A percentile compares a stretch with the other conserved stretches of the same genome.
Conservation (phyloP, 352 stramenopile genomes). For the Globisporangium yorkense region DNA sequence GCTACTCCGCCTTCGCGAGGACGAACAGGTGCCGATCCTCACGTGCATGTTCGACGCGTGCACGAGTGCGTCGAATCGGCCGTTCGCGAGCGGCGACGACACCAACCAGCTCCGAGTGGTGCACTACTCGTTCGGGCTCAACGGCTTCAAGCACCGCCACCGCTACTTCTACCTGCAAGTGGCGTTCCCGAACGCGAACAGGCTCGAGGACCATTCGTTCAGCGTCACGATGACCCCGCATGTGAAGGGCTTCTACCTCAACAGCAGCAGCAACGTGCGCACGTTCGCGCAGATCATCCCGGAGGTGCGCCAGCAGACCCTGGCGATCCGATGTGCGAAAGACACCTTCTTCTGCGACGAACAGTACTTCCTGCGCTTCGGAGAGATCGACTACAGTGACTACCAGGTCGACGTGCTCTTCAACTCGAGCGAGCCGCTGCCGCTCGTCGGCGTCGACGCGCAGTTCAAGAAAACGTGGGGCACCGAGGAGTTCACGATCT, state of each 20-base stretch:
- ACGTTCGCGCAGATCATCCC: conserved; percentile 33
- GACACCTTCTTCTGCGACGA: conserved; percentile 26
- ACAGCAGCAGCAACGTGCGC: conserved; percentile 25
- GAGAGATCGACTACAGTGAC: conserved; percentile 46
- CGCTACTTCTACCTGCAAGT: conserved; percentile 62
- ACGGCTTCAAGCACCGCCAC: conserved; percentile 41
- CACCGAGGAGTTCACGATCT: conserved; percentile 39
- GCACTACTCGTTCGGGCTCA: conserved; percentile 54
- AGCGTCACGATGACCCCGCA: conserved; percentile 47
- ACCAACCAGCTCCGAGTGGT: conserved; percentile 27
- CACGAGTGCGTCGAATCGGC: conserved; percentile 33
- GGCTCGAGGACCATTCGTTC: conserved; percentile 26
- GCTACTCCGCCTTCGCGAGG: conserved; percentile 26
- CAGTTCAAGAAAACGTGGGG: conserved; percentile 58
- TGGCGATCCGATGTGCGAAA: conserved; percentile 29
- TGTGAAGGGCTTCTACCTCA: conserved; percentile 40
- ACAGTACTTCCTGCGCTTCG: conserved; percentile 47
- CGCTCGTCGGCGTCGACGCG: conserved; percentile 30
- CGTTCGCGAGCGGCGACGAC: conserved; percentile 19
- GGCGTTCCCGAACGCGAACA: conserved; percentile 37
- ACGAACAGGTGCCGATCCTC: conserved; percentile 25
- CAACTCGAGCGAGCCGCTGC: conserved; percentile 34
- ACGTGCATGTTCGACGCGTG: conserved; percentile 53
- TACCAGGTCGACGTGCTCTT: conserved; percentile 57
- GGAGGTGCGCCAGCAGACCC: conserved; percentile 24